Base-by-base conservation (phyloP, 805 yeast genomes). In the Saccharomycopsis babjevae region DNA sequence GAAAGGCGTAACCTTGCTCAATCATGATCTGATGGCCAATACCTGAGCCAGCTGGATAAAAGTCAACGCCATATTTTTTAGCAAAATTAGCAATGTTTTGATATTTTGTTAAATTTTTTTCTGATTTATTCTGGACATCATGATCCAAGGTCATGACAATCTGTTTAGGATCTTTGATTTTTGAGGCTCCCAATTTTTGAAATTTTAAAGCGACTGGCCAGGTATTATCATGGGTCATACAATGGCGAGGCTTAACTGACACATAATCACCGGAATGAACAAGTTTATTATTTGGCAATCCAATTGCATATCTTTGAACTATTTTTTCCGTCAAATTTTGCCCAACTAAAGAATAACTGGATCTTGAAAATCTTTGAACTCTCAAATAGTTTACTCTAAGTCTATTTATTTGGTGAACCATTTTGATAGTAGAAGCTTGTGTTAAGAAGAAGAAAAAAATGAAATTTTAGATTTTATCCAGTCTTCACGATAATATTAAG, bases 161-260 rank as follows among this genome's bases (percentile, higher is more conserved):
- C 76, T 94, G 99, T 63, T 89, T 80, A 70, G 89, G 87, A 70
- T 94, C 88, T 67, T 85, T 83, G 62, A 94, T 89, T 63, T 83
- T 78, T 22, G 83, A 82, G 42, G 97, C 97, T 0, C 99, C 99
- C 42, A 94, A 79, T 5, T 96, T 96, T 85, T 83, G 89, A 76
- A 94, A 94, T 76, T 94, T 94, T 70, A 93, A 79, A 0, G 99
- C 99, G 18, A 94, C 97, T 0, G 99, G 99, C 99, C 99, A 96
- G 54, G 97, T 86, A 75, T 94, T 94, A 74, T 94, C 99, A 73
- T 94, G 99, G 16, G 98, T 90, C 99, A 94, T 94, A 73, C 97
- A 96, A 76, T 94, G 96, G 2, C 96, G 93, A 3, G 99, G 99
- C 68, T 78, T 81, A 70, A 94, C 93, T 1, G 97, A 83, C 58